Evolutionary conservation across 1,284 basidiomycete species (phyloP).

Genomic region (Sphagnurus paluster): DNA sequence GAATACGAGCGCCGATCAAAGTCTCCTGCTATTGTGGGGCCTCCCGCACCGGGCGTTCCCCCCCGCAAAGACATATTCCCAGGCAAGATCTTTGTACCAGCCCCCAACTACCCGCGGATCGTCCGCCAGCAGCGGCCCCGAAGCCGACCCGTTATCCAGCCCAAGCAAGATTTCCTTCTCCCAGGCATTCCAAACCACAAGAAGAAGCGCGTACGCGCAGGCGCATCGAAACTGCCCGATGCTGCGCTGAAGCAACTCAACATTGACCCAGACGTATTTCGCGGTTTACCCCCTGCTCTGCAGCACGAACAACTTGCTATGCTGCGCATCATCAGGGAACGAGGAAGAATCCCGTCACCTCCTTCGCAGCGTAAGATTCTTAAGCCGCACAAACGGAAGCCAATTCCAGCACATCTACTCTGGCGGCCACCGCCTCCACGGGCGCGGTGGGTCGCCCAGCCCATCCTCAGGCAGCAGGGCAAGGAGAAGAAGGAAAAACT

Average conservation of each 20-base stretch:
- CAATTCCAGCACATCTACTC: constrained; percentile 37
- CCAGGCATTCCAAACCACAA: constrained; percentile 35
- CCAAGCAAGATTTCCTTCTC: too few relatives aligned
- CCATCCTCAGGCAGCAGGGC: constrained; percentile 56
- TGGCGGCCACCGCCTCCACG: constrained; percentile 50
- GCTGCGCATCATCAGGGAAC: constrained; percentile 49
- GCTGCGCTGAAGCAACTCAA: constrained; percentile 60
- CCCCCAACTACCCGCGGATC: constrained; percentile 53
- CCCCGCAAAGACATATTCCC: constrained; percentile 27
- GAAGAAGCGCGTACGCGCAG: constrained; percentile 25
- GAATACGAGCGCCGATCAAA: constrained; percentile 63
- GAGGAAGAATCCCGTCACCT: constrained; percentile 39
- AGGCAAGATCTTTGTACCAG: constrained; percentile 31
- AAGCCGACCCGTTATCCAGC: constrained; percentile 38
- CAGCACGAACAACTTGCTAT: constrained; percentile 73
- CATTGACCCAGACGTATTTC: constrained; percentile 74
- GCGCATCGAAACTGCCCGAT: constrained; percentile 33
- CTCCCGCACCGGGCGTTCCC: constrained; percentile 17
- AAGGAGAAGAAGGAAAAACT: constrained; percentile 52
- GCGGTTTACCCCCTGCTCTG: constrained; percentile 59
- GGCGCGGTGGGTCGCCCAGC: constrained; percentile 46
- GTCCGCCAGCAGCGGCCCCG: constrained; percentile 62
- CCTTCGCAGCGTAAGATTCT: constrained; percentile 48
- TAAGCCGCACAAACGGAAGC: constrained; percentile 45
- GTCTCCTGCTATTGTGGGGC: constrained; percentile 37